A percentile compares a stretch with the other conserved stretches of the same genome.
Evolutionary conservation across 345 rosid species (phyloP).

Genomic region (Corchorus capsularis): DNA sequence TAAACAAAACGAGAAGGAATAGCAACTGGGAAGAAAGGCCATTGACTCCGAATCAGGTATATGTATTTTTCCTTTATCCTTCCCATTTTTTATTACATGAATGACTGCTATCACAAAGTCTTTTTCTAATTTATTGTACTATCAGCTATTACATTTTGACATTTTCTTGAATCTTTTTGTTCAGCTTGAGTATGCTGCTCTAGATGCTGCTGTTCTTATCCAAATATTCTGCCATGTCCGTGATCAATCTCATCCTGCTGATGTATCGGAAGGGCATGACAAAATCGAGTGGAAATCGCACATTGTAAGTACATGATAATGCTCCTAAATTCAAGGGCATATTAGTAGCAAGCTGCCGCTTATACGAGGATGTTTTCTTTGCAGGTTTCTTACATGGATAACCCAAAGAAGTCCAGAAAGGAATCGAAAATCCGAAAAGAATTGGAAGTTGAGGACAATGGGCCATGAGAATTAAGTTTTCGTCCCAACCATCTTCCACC

Average conservation of each 20-base stretch:
- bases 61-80: not conserved
- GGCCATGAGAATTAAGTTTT: not conserved
- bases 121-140: not conserved
- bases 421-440: constrained; percentile 21
- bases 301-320: constrained; percentile 51
- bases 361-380: constrained; percentile 1
- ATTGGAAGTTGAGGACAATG: not conserved
- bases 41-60: constrained; percentile 75
- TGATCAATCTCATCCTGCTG: constrained; percentile 42
- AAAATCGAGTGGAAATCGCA: constrained; percentile 75
- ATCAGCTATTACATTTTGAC: not conserved
- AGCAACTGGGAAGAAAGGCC: constrained; percentile 93
- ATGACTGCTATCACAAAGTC: not conserved
- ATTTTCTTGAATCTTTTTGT: constrained; percentile 1
- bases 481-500: not conserved
- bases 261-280: constrained; percentile 36
- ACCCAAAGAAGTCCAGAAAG: constrained; percentile 46
- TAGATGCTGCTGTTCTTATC: constrained; percentile 86
- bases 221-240: constrained; percentile 66
- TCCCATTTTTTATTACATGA: not conserved
- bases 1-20: constrained; percentile 88
- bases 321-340: not conserved
- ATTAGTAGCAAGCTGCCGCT: not conserved
- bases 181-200: constrained; percentile 95
- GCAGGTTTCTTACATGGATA: constrained; percentile 63